phyloP scores from a whole-genome alignment of 2,329 filamentous ascomycete genomes.

The Coleophoma crateriformis region DNA sequence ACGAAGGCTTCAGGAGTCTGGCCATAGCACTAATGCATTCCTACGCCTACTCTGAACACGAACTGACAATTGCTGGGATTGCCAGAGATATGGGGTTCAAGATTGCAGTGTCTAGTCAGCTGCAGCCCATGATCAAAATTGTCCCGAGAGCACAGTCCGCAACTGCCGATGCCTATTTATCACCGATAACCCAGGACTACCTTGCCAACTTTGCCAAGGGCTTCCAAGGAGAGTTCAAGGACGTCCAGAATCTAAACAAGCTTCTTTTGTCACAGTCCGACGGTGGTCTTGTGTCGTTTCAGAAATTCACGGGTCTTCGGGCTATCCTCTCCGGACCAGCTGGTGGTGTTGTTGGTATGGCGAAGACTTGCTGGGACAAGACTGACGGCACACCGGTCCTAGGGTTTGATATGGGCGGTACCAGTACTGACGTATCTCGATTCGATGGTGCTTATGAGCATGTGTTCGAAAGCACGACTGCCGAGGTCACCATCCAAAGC shows the following conservation, averaged over 20 bases:
- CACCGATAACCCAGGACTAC: constrained; percentile 65
- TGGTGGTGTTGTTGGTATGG: constrained; percentile 88
- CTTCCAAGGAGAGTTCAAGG: constrained; percentile 70
- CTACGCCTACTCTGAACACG: constrained; percentile 86
- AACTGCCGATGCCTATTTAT: constrained; percentile 68
- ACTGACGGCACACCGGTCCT: constrained; percentile 81
- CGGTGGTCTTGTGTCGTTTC: constrained; percentile 60
- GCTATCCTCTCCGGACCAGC: constrained; percentile 86
- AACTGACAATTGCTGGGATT: constrained; percentile 69
- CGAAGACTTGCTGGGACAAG: constrained; percentile 85
- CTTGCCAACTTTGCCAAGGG: constrained; percentile 67
- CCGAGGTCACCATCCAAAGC: constrained; percentile 86
- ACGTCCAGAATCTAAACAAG: constrained; percentile 44
- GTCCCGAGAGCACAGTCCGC: constrained; percentile 65
- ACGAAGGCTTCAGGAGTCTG: constrained; percentile 70
- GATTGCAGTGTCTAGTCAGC: constrained; percentile 71
- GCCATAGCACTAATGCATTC: constrained; percentile 90
- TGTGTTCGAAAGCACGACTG: constrained; percentile 89
- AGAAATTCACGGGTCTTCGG: constrained; percentile 76
- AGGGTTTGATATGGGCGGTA: constrained; percentile 94
- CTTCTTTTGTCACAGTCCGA: constrained; percentile 92
- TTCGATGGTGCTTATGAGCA: constrained; percentile 89
- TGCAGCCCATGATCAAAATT: constrained; percentile 77
- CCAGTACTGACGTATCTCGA: constrained; percentile 83
- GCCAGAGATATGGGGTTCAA: constrained; percentile 76